Evolutionary conservation across 2,329 filamentous ascomycete genomes (phyloP).

Genomic region (Ophiostoma quercus): DNA sequence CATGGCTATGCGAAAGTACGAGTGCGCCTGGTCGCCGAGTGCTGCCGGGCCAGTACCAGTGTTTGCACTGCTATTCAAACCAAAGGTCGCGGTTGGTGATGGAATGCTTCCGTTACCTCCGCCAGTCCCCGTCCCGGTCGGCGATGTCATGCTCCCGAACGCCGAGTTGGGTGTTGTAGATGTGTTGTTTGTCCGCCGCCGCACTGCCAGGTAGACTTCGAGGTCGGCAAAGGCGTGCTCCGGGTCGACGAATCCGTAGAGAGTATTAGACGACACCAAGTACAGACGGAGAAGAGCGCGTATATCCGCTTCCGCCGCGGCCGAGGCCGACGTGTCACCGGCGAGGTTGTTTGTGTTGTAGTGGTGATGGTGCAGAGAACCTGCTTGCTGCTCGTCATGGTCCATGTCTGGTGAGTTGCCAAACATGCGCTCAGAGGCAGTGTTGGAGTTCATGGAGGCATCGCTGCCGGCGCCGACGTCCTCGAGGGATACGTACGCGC

Average conservation of each 20-base stretch:
- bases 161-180: conserved; percentile 27
- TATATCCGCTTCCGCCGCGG: conserved; percentile 22
- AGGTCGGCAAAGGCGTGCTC: conserved; percentile 29
- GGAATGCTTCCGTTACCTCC: neutral
- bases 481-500: conserved; percentile 15
- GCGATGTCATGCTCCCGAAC: neutral
- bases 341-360: conserved; percentile 2
- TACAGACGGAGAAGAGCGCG: conserved; percentile 30
- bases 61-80: neutral
- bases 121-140: neutral
- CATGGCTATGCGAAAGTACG: conserved; percentile 34
- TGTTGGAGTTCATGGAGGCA: neutral
- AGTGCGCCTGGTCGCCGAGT: conserved; percentile 30
- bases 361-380: neutral
- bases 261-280: conserved; percentile 31
- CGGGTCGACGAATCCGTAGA: conserved; percentile 32
- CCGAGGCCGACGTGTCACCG: neutral
- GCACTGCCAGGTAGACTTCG: conserved; percentile 28
- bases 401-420: neutral
- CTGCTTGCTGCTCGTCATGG: neutral
- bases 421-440: neutral
- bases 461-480: neutral
- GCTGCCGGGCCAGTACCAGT: neutral
- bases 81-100: neutral
- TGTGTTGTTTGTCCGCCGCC: conserved; percentile 15